A percentile compares a stretch with the other conserved stretches of the same genome.
phyloP scores from a whole-genome alignment of 78 protist genomes.

The Dictyostelium brefeldianum region DNA sequence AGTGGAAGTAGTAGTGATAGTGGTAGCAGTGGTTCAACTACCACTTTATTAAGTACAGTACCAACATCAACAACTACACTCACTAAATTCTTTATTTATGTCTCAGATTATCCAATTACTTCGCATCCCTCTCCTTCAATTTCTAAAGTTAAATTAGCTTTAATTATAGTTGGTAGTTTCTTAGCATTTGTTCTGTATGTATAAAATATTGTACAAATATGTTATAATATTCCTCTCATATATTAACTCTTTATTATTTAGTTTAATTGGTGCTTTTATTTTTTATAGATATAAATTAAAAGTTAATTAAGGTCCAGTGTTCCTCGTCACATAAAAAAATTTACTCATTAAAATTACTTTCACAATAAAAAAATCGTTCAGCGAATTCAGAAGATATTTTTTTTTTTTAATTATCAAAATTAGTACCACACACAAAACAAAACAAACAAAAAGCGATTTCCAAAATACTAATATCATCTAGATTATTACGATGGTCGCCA shows the following conservation, averaged over 20 bases:
- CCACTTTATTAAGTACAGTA: not conserved
- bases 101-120: conserved; percentile 5
- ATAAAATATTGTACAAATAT: no score
- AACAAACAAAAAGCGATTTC: no score
- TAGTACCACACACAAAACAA: no score
- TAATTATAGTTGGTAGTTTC: not conserved
- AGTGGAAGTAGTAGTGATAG: not conserved
- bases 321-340: not conserved
- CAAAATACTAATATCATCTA: no score
- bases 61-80: not conserved
- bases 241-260: not conserved
- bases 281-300: conserved; percentile 22
- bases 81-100: conserved; percentile 13
- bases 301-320: not conserved
- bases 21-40: not conserved
- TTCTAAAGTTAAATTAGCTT: conserved; percentile 2
- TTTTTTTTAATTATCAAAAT: no score
- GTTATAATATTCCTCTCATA: not conserved
- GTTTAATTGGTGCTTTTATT: not conserved
- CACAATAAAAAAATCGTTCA: no score
- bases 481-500: no score
- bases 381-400: not conserved
- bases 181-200: not conserved
- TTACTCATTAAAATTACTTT: not conserved
- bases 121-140: not conserved